A percentile compares a stretch with the other conserved stretches of the same genome.
These are phyloP conservation scores for Protomyces gravidus DNA, from an alignment of 1,139 yeast species.

Conservation along the genomic window DNA sequence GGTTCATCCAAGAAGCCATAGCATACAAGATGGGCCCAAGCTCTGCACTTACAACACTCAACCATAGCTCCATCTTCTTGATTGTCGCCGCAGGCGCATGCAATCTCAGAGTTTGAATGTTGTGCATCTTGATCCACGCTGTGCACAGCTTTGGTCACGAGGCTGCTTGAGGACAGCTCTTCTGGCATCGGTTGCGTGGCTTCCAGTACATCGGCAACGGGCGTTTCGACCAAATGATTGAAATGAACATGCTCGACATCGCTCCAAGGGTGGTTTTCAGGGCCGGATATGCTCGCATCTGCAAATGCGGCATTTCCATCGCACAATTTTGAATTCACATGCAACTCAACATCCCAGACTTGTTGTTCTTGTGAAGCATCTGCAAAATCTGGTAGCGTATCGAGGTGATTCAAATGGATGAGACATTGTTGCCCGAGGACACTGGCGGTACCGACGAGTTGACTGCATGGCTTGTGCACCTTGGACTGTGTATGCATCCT, in stretches of 20 bases:
- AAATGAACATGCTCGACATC: neutral
- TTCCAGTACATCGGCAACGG: neutral
- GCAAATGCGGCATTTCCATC: too few relatives aligned
- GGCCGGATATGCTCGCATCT: too few relatives aligned
- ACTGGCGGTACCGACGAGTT: constrained; percentile 31
- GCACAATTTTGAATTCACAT: neutral
- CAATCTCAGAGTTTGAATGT: neutral
- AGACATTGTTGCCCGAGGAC: constrained; percentile 34
- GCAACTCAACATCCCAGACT: constrained; percentile 20
- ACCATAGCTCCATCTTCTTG: constrained; percentile 73
- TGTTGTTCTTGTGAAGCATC: neutral
- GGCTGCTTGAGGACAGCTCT: neutral
- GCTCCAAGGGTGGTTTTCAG: neutral
- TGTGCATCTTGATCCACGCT: neutral
- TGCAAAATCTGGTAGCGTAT: neutral
- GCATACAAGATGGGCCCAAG: constrained; percentile 70
- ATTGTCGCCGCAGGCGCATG: constrained; percentile 37
- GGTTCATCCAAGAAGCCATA: neutral
- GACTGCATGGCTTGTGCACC: constrained; percentile 23
- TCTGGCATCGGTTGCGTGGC: neutral
- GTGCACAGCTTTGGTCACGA: neutral
- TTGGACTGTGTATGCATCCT: constrained; percentile 22
- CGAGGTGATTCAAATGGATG: constrained; percentile 3
- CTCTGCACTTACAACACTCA: constrained; percentile 88
- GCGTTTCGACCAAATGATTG: neutral